Evolutionary conservation across 495 filamentous ascomycete species (phyloP).

Genomic region (Podospora sp.): DNA sequence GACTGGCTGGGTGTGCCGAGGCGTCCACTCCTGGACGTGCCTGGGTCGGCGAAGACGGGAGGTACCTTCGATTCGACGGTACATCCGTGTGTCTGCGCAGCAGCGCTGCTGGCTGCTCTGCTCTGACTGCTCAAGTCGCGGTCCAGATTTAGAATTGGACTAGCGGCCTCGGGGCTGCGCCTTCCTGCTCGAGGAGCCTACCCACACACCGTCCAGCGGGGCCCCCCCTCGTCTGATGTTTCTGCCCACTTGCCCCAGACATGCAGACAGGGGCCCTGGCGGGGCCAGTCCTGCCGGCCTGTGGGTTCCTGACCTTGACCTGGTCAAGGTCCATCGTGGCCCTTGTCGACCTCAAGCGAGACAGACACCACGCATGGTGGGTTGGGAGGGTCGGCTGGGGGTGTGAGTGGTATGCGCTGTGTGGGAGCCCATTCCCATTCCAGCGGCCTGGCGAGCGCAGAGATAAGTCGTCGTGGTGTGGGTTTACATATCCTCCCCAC

Average conservation of each 20-base stretch:
- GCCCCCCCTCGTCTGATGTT: constrained; percentile 51
- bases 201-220: constrained; percentile 17
- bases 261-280: constrained; percentile 42
- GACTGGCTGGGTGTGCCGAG: constrained; percentile 7
- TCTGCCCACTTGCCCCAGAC: constrained; percentile 53
- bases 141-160: constrained; percentile 40
- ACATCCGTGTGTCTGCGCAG: constrained; percentile 24
- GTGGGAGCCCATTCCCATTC: constrained; percentile 24
- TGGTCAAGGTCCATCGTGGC: constrained; percentile 24
- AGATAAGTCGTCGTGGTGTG: constrained; percentile 38
- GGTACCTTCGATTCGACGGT: constrained; percentile 32
- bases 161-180: constrained; percentile 41
- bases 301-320: constrained; percentile 34
- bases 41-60: constrained; percentile 6
- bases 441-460: constrained; percentile 30
- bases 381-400: constrained; percentile 21
- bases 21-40: constrained; percentile 10
- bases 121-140: constrained; percentile 25
- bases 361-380: constrained; percentile 40
- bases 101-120: constrained; percentile 16
- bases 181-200: constrained; percentile 34
- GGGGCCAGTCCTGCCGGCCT: constrained; percentile 31
- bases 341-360: constrained; percentile 53
- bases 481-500: constrained; percentile 52
- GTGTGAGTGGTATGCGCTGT: constrained; percentile 4